A percentile compares a stretch with the other conserved stretches of the same genome.
Conservation (phyloP, 352 stramenopile genomes). For the Globisporangium camurandrum region DNA sequence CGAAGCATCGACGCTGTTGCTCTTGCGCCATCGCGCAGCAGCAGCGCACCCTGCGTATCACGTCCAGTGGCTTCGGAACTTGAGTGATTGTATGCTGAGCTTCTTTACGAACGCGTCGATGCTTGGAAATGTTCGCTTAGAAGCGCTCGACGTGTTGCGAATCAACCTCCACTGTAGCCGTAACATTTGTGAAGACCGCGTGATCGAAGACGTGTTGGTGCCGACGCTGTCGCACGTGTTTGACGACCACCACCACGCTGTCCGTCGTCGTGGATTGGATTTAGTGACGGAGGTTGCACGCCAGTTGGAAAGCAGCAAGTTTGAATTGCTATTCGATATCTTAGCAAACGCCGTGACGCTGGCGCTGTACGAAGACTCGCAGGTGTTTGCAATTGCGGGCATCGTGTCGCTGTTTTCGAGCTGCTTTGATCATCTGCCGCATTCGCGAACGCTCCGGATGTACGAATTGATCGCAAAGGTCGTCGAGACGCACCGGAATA, state of each 20-base stretch:
- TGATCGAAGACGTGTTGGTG: constrained; percentile 81
- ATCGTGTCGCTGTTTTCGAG: constrained; percentile 73
- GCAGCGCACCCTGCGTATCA: constrained; percentile 59
- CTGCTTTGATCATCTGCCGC: constrained; percentile 74
- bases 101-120: constrained; percentile 60
- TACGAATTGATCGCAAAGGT: constrained; percentile 69
- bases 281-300: constrained; percentile 64
- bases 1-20: constrained; percentile 43
- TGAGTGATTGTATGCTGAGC: constrained; percentile 40
- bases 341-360: constrained; percentile 58
- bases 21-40: constrained; percentile 59
- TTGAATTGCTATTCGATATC: constrained; percentile 73
- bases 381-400: constrained; percentile 43
- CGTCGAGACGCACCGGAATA: constrained; percentile 60
- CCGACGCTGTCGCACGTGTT: constrained; percentile 62
- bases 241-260: constrained; percentile 49
- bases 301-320: constrained; percentile 74
- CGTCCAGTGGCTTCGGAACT: constrained; percentile 50
- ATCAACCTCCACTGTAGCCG: constrained; percentile 69
- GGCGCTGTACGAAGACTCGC: constrained; percentile 59
- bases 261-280: constrained; percentile 49
- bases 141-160: constrained; percentile 62
- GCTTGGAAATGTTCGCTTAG: constrained; percentile 41
- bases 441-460: constrained; percentile 57
- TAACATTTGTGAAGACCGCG: constrained; percentile 76